A percentile compares a stretch with the other conserved stretches of the same genome.
Conservation (phyloP, 257 asterid species). For the Fraxinus anomala region DNA sequence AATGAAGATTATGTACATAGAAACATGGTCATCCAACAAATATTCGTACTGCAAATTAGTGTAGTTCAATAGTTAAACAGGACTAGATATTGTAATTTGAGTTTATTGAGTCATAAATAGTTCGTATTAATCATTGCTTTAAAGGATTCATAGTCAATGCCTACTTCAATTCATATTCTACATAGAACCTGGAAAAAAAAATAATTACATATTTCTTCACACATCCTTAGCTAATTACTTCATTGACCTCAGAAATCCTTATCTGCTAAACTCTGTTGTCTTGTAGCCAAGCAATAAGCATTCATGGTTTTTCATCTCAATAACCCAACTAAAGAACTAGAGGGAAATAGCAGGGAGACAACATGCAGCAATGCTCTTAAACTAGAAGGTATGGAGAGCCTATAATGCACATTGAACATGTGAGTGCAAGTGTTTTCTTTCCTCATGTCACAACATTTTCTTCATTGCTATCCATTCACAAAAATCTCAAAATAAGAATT, state of each 20-base stretch:
- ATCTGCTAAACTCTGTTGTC: not conserved
- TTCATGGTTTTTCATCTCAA: constrained; percentile 1
- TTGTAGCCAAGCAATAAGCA: constrained; percentile 9
- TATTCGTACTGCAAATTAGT: not conserved
- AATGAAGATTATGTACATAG: not conserved
- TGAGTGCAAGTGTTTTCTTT: constrained; percentile 2
- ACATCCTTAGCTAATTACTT: constrained; percentile 12
- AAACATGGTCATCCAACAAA: not conserved
- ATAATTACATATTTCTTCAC: not conserved
- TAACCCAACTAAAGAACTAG: not conserved
- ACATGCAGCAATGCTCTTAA: constrained; percentile 1
- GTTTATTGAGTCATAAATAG: not conserved
- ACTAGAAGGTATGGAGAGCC: not conserved
- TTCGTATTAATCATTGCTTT: not conserved
- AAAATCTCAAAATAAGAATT: not conserved
- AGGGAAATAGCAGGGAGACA: constrained; percentile 15
- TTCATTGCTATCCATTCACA: not conserved
- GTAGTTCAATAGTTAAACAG: not conserved
- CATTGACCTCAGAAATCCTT: not conserved
- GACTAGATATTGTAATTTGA: not conserved
- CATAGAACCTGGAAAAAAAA: not conserved
- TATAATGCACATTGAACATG: constrained; percentile 10
- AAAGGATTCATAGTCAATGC: not conserved
- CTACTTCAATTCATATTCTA: not conserved
- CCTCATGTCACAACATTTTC: constrained; percentile 19